These are phyloP conservation scores for Fonsecaea multimorphosa DNA, from an alignment of 2,329 filamentous ascomycete genomes.

Conservation along the genomic window DNA sequence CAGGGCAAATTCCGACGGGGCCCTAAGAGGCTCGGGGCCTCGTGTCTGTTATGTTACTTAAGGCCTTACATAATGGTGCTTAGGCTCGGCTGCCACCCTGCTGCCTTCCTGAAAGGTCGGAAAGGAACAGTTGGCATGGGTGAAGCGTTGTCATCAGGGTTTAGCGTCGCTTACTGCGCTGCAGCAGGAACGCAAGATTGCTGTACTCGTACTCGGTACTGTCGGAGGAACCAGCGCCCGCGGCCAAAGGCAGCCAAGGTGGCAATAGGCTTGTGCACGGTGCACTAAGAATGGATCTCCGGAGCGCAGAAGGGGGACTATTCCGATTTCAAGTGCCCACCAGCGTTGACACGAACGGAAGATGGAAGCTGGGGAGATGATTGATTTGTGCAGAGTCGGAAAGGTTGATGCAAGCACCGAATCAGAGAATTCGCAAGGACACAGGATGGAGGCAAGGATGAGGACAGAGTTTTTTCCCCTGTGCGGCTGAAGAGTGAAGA, in stretches of 20 bases:
- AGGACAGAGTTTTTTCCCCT: neutral
- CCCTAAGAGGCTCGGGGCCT: neutral
- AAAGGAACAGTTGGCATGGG: neutral
- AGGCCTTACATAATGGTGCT: conserved; percentile 14
- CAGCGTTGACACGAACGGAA: neutral
- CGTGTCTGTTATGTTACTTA: conserved; percentile 1
- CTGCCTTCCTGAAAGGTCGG: no score
- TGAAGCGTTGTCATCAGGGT: neutral
- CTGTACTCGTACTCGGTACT: neutral
- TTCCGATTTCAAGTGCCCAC: neutral
- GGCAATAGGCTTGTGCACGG: neutral
- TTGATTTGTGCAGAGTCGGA: neutral
- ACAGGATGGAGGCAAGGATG: neutral
- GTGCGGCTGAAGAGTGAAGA: neutral
- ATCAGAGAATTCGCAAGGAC: no score
- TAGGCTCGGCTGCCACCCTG: neutral
- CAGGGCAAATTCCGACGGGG: neutral
- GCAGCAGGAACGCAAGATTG: conserved; percentile 2
- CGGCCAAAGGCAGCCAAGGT: neutral
- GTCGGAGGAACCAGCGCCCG: neutral
- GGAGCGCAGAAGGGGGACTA: neutral
- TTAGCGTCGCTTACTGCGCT: conserved; percentile 11
- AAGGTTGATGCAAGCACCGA: neutral
- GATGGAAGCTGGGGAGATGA: neutral
- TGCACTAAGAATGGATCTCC: neutral